These are phyloP conservation scores for Candida pseudoglaebosa DNA, from an alignment of 805 yeast species.

Conservation along the genomic window DNA sequence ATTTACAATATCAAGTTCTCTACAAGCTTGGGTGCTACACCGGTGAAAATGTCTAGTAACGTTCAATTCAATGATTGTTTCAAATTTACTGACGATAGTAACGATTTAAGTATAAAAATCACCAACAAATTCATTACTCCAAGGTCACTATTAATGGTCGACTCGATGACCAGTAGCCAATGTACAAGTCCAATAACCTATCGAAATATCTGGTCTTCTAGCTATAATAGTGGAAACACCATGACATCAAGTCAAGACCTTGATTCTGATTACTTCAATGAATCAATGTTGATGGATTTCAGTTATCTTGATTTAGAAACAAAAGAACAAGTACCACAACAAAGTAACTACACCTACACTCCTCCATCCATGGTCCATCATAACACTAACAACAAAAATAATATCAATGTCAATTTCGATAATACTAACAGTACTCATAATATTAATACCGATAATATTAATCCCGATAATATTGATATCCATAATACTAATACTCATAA, in stretches of 20 bases:
- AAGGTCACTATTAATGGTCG: constrained; percentile 14
- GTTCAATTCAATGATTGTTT: neutral
- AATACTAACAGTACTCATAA: too few species aligned
- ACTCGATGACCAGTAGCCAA: constrained; percentile 7
- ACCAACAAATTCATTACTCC: constrained; percentile 16
- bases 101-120: neutral
- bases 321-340: neutral
- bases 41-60: constrained; percentile 1
- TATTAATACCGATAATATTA: too few species aligned
- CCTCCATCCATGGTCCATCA: too few species aligned
- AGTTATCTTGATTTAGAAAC: neutral
- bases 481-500: too few species aligned
- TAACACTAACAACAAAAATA: too few species aligned
- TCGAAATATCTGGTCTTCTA: constrained; percentile 19
- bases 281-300: neutral
- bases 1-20: neutral
- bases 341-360: too few species aligned
- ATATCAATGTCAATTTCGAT: too few species aligned
- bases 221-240: constrained; percentile 6
- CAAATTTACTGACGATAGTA: neutral
- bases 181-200: constrained; percentile 7
- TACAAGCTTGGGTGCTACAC: too few species aligned
- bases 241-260: neutral
- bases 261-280: neutral
- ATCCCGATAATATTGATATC: too few species aligned